phyloP scores from a whole-genome alignment of 2,329 filamentous ascomycete genomes.

The Monosporascus sp. region DNA sequence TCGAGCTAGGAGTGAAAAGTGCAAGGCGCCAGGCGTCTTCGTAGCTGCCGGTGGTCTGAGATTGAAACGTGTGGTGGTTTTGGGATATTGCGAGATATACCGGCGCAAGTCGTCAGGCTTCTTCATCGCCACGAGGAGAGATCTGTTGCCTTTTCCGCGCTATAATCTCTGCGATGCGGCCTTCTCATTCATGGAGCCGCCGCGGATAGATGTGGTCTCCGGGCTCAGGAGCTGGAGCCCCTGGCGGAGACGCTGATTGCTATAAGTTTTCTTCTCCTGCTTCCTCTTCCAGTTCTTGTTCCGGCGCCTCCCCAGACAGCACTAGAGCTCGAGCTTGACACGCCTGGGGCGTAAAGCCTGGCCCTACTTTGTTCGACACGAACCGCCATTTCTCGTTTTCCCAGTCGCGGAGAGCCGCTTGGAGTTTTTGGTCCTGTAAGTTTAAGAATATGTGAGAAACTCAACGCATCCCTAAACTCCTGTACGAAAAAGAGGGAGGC shows the following conservation, averaged over 20 bases:
- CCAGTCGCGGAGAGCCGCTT: constrained; percentile 73
- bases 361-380: constrained; percentile 84
- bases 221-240: constrained; percentile 38
- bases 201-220: constrained; percentile 43
- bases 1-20: neutral
- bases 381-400: constrained; percentile 92
- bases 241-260: constrained; percentile 50
- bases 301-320: constrained; percentile 39
- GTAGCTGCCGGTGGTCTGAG: neutral
- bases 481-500: constrained; percentile 1
- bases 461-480: constrained; percentile 5
- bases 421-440: constrained; percentile 68
- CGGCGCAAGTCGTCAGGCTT: neutral
- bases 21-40: neutral
- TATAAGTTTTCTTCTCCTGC: constrained; percentile 39
- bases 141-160: no score
- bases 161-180: constrained; percentile 4
- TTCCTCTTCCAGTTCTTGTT: constrained; percentile 15
- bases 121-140: no score
- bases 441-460: constrained; percentile 3
- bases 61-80: no score
- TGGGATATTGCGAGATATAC: neutral
- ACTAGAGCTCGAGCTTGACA: constrained; percentile 77
- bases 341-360: constrained; percentile 79
- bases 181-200: constrained; percentile 30